phyloP scores from a whole-genome alignment of 2,329 filamentous ascomycete genomes.

The Cercospora nicotianae region DNA sequence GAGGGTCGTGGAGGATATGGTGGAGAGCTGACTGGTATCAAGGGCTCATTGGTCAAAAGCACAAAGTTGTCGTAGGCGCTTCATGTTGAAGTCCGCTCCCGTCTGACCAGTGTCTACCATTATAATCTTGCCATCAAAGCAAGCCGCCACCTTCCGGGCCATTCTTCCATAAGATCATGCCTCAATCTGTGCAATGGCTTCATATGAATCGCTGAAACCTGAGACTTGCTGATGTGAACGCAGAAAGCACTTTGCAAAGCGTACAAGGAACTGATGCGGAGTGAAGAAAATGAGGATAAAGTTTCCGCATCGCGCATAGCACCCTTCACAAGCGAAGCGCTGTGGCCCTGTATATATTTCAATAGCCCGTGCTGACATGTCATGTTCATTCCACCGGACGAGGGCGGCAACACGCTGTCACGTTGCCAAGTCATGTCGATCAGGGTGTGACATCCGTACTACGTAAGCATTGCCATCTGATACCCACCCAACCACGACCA shows the following conservation, averaged over 20 bases:
- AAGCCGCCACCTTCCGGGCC: not conserved
- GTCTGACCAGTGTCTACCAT: not conserved
- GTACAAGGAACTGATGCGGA: not conserved
- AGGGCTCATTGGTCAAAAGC: slow-evolving; percentile 89
- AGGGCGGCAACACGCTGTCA: not conserved
- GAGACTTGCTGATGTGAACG: not conserved
- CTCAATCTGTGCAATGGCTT: not conserved
- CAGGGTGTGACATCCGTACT: not conserved
- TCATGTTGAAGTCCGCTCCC: not conserved
- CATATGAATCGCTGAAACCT: not conserved
- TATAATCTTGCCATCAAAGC: not conserved
- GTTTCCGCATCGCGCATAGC: not conserved
- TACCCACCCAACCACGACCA: slow-evolving; percentile 2
- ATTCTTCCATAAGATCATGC: not conserved
- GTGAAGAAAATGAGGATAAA: not conserved
- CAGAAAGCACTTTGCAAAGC: not conserved
- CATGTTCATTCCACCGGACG: not conserved
- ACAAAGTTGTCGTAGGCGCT: slow-evolving; percentile 69
- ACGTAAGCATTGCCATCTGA: slow-evolving; percentile 5
- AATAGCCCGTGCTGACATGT: not conserved
- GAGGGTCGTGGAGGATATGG: slow-evolving; percentile 82
- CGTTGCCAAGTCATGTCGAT: not conserved
- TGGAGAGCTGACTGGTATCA: slow-evolving; percentile 93
- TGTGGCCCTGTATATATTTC: not conserved
- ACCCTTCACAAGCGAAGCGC: not conserved